Base-by-base conservation (phyloP, 139 green algal genomes). In the Ostreobium quekettii region DNA sequence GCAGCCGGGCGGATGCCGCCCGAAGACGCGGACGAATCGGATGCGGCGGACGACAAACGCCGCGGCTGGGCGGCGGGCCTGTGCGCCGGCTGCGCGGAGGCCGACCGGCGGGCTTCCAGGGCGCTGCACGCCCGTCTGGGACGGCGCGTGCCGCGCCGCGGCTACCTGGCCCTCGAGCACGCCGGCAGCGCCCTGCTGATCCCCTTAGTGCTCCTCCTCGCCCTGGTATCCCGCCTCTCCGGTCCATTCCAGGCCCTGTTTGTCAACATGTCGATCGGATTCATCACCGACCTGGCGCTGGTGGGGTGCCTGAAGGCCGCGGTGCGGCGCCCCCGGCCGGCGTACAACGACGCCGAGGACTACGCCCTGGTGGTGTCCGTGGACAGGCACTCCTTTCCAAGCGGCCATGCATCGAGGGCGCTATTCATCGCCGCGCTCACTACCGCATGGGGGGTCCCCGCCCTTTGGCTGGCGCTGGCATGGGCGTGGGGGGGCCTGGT, bases 361-460 rank as follows among this genome's bases (percentile, higher is more conserved):
- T 86, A 82, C 36, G 36, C 74, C 6, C 60, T 85, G 4, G 76
- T 89, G 5, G 81, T 88, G 19, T 46, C 76, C 2, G 83, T 89
- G 19, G 83, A 89, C 65, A 47, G 67, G 28, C 84, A 73, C 36
- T 84, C 74, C 35, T 88, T 89, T 46, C 83, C 83, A 8, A 79
- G 64, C 38, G 83, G 83, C 26, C 83, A 89, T 66, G 70, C 78
- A 31, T 76, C 76, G 8, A 66, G 83, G 63, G 78, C 57, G 4
- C 69, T 73, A 0, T 84, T 80, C 37, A 47, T 89, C 2, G 83
- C 81, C 36, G 36, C 74, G 11, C 80, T 85, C 56, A 66, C 64
- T 28, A 29, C 35, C 22, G 36, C 76, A 19, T 78, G 67, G 36
- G 33, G 32, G 4, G 11, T 38, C 19, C 28, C 11, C 3, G 47